Percentiles rank a stretch among this genome's conserved stretches.
Evolutionary conservation across 495 filamentous ascomycete species (phyloP).

Genomic region (Oleoguttula mirabilis): DNA sequence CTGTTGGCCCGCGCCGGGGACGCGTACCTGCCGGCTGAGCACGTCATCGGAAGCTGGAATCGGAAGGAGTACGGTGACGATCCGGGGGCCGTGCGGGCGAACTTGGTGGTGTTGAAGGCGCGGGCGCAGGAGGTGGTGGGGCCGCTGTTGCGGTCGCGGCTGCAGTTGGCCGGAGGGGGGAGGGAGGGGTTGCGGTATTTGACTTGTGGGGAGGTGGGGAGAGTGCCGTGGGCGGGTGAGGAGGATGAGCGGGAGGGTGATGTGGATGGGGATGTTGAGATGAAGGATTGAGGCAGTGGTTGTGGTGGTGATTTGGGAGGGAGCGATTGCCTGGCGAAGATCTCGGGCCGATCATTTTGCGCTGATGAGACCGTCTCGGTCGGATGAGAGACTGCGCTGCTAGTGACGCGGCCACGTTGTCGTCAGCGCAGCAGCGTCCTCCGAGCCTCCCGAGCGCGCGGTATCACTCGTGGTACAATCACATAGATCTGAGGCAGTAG

Average conservation of each 20-base stretch:
- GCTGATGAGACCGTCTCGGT: too few relatives aligned
- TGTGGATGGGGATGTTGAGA: constrained; percentile 2
- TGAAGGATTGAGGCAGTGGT: constrained; percentile 3
- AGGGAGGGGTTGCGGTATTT: constrained; percentile 19
- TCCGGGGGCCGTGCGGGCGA: constrained; percentile 12
- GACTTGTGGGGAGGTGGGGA: constrained; percentile 20
- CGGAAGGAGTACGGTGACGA: constrained; percentile 3
- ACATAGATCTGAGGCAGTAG: too few relatives aligned
- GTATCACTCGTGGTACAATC: too few relatives aligned
- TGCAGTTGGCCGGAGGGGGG: constrained; percentile 19
- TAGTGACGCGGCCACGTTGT: too few relatives aligned
- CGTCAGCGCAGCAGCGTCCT: too few relatives aligned
- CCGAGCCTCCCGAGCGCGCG: too few relatives aligned
- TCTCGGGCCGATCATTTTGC: too few relatives aligned
- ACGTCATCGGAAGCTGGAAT: constrained; percentile 6
- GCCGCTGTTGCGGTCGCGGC: constrained; percentile 18
- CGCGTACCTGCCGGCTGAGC: constrained; percentile 17
- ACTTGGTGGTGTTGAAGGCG: constrained; percentile 20
- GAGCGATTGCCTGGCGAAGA: too few relatives aligned
- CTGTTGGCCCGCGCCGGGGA: constrained; percentile 13
- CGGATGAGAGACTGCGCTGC: too few relatives aligned
- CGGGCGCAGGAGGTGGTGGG: constrained; percentile 16
- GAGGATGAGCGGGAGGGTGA: constrained; percentile 1
- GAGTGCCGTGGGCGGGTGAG: constrained; percentile 3
- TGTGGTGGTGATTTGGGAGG: too few relatives aligned